Conservation (phyloP, 2,329 filamentous ascomycete species). For the Aspergillus tamarii region DNA sequence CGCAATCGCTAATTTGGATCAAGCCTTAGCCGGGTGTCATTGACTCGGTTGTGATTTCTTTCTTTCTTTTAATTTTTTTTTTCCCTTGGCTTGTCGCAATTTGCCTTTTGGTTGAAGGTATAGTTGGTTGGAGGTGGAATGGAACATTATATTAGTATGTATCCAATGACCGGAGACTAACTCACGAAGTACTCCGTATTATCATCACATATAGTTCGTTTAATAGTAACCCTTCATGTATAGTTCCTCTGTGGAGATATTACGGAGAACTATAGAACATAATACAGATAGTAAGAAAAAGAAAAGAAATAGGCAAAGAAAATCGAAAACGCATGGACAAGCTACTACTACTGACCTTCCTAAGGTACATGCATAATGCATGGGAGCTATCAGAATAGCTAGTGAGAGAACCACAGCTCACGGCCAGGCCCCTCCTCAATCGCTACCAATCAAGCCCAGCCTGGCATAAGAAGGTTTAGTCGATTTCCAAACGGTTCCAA, state of each 20-base stretch:
- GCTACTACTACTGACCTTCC: not conserved
- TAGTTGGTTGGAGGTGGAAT: too few species aligned
- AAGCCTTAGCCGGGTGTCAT: too few species aligned
- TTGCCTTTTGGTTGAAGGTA: too few species aligned
- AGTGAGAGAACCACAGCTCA: not conserved
- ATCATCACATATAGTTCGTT: not conserved
- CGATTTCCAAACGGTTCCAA: not conserved
- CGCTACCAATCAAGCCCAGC: not conserved
- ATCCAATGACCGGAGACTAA: not conserved
- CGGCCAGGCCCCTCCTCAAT: not conserved
- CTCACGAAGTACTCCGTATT: not conserved
- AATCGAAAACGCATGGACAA: not conserved
- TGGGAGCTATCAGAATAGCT: not conserved
- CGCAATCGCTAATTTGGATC: not conserved
- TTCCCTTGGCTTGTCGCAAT: not conserved
- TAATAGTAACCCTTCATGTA: not conserved
- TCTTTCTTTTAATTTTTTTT: too few species aligned
- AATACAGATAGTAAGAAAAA: not conserved
- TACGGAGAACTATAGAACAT: not conserved
- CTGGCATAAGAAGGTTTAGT: not conserved
- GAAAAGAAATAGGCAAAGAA: too few species aligned
- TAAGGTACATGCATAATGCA: not conserved
- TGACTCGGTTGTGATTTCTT: too few species aligned
- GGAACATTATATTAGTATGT: not conserved
- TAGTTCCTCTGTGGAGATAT: not conserved